Percentiles rank a stretch among this genome's conserved stretches.
Evolutionary conservation across 2,329 filamentous ascomycete species (phyloP).

Genomic region (Fusarium pseudocircinatum): DNA sequence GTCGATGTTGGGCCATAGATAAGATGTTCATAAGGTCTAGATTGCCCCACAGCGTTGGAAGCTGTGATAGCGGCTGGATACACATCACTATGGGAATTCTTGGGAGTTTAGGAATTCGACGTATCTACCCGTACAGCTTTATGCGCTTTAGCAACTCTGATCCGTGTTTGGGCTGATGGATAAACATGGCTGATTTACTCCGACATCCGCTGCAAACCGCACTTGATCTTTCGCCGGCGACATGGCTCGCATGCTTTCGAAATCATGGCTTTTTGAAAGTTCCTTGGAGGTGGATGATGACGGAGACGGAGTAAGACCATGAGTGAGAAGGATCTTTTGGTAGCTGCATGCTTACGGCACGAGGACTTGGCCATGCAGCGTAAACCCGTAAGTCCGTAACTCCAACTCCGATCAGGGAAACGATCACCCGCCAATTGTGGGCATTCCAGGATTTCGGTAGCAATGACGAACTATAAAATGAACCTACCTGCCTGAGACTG

Average conservation of each 20-base stretch:
- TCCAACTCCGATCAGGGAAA: not conserved
- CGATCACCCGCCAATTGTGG: not conserved
- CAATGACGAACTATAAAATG: not conserved
- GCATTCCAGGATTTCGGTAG: not conserved
- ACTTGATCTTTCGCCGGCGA: not conserved
- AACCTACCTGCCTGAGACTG: accelerated
- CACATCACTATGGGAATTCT: not conserved
- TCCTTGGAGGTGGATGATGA: not conserved
- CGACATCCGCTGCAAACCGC: not conserved
- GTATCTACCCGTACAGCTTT: accelerated
- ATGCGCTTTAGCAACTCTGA: too few relatives aligned
- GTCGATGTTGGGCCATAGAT: not conserved
- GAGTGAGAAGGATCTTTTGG: not conserved
- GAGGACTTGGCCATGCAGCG: not conserved
- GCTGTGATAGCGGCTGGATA: not conserved
- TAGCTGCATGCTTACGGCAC: not conserved
- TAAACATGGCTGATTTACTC: accelerated
- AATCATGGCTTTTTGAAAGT: not conserved
- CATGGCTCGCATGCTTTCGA: not conserved
- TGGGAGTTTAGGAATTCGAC: accelerated
- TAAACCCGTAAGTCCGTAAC: not conserved
- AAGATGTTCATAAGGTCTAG: not conserved
- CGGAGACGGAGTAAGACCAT: accelerated
- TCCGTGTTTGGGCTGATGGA: not conserved
- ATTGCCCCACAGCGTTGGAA: accelerated